Evolutionary conservation across 2,329 filamentous ascomycete species (phyloP).

Genomic region (Sclerotinia borealis): DNA sequence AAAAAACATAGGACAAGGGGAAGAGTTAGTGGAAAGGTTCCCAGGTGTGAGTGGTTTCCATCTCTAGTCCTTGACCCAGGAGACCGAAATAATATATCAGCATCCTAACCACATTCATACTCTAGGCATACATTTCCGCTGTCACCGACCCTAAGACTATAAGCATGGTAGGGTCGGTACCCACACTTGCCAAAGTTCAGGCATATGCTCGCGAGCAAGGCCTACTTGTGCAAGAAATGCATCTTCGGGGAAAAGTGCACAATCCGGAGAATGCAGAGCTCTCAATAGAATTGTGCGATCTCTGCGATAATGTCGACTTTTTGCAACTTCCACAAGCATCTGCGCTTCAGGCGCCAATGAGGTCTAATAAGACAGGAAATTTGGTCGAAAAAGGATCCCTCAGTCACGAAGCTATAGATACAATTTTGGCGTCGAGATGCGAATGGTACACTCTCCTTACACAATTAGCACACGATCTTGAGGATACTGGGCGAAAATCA

Average conservation of each 20-base stretch:
- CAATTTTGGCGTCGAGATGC: constrained; percentile 12
- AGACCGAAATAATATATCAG: accelerated
- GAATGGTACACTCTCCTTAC: constrained; percentile 14
- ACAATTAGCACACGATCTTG: constrained; percentile 8
- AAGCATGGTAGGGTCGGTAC: constrained; percentile 11
- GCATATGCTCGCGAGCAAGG: constrained; percentile 6
- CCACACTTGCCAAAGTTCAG: background rate
- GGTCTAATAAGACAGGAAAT: background rate
- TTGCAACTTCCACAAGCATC: background rate
- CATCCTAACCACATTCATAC: background rate
- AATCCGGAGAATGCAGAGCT: constrained; percentile 14
- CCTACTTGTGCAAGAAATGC: constrained; percentile 11
- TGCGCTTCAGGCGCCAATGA: background rate
- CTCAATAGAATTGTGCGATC: background rate
- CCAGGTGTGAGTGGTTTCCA: constrained; percentile 2
- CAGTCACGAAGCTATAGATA: background rate
- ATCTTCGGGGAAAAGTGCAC: constrained; percentile 16
- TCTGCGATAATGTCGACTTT: background rate
- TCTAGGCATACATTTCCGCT: constrained; percentile 1
- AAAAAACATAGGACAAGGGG: constrained; percentile 11
- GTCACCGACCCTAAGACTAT: constrained; percentile 12
- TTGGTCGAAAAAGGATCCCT: background rate
- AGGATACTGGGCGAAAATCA: background rate
- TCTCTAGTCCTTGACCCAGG: background rate
- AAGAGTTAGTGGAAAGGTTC: constrained; percentile 7